Base-by-base conservation (phyloP, 106 monocot genomes). In the Dendrobium officinale region DNA sequence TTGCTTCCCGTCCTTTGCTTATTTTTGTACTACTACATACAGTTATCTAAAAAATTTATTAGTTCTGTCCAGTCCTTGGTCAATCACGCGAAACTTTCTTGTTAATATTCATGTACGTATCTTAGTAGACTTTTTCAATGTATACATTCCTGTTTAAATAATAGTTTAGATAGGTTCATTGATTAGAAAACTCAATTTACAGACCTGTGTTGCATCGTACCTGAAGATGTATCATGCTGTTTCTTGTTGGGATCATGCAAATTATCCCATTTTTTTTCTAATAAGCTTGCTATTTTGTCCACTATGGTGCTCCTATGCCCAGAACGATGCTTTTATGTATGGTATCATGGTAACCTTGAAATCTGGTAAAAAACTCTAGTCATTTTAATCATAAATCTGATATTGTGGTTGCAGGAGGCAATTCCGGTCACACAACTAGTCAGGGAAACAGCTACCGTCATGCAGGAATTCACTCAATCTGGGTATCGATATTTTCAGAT, bases 381-480 rank as follows among this genome's bases (percentile, higher is more conserved):
- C 31, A n/a, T 70, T 27, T 4, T 33, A 8, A 70, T 70, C 33
- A 31, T 70, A 70, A 68, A 66, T 79, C 11, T 79, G 19, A 29
- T 56, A 27, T 42, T n/a, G 13, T 77, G 19, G 72, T 73, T 92
- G 83, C 83, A 98, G 97, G 99, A 99, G 72, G 26, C 86, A 40
- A 99, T 99, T 79, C 95, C 99, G 42, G 95, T 95, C 77, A 95
- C 99, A 41, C 99, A 99, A 82, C 95, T 99, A 83, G 95, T 99
- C 5, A 89, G 99, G 75, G 99, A 99, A 86, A 99, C 95, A 76
- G 99, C 99, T 77, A 85, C 95, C 59, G 99, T 99, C 45, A 99
- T 99, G 99, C 99, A 99, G 78, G 99, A 99, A 77, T 99, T 99
- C 83, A 99, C 99, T 27, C 99, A 99, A 49, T 99, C 99, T 31